Conservation (phyloP, 352 stramenopile species). For the Globisporangium nunn region DNA sequence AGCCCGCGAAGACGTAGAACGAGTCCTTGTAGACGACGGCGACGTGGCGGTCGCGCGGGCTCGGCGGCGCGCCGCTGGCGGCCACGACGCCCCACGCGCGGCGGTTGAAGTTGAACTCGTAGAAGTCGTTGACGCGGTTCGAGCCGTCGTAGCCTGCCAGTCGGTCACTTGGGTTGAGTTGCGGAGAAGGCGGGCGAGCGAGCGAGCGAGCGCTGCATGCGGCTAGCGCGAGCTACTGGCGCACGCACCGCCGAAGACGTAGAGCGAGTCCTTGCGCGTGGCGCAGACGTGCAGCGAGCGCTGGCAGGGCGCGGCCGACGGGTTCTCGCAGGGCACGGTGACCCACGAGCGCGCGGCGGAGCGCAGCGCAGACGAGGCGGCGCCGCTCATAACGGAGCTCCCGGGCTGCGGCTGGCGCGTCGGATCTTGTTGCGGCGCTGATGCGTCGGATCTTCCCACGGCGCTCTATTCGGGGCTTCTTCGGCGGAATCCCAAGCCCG, state of each 20-base stretch:
- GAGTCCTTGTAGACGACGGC: slow-evolving; percentile 90
- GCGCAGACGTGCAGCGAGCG: slow-evolving; percentile 92
- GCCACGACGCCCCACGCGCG: slow-evolving; percentile 72
- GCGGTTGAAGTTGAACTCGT: slow-evolving; percentile 88
- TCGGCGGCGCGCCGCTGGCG: slow-evolving; percentile 63
- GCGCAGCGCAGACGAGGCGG: slow-evolving; percentile 9
- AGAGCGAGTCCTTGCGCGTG: slow-evolving; percentile 89
- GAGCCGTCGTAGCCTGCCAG: slow-evolving; percentile 86
- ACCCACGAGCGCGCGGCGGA: slow-evolving; percentile 60
- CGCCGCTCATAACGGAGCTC: neutral
- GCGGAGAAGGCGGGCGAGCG: too few relatives aligned
- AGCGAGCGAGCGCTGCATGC: too few relatives aligned
- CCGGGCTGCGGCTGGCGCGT: too few relatives aligned
- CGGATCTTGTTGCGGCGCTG: too few relatives aligned
- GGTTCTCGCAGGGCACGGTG: slow-evolving; percentile 74
- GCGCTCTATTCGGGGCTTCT: neutral
- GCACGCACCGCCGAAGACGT: slow-evolving; percentile 81
- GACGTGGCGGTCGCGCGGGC: slow-evolving; percentile 91
- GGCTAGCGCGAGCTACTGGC: neutral
- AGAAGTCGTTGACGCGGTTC: slow-evolving; percentile 92
- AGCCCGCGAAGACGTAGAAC: slow-evolving; percentile 94
- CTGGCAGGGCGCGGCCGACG: slow-evolving; percentile 80
- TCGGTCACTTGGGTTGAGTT: too few relatives aligned
- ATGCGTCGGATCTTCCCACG: too few relatives aligned
- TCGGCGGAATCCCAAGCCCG: too few relatives aligned